Percentiles rank a stretch among this genome's conserved stretches.
Conservation (phyloP, 148 eudicot species). For the Vaccinium myrtillus region DNA sequence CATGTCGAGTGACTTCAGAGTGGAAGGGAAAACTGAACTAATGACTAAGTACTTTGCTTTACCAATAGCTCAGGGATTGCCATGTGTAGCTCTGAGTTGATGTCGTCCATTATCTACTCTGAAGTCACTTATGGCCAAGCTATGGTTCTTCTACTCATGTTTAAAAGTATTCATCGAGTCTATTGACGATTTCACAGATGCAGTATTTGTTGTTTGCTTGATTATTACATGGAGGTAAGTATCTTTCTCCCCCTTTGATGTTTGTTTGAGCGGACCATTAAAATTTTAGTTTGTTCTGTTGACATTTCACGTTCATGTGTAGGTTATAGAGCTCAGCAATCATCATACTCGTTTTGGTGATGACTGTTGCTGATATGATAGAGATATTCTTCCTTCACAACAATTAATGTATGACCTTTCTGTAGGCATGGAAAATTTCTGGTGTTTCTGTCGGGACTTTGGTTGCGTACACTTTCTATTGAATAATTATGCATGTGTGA, state of each 20-base stretch:
- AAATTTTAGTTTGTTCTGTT: constrained; percentile 3
- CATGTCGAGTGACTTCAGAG: no score
- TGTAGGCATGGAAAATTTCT: no score
- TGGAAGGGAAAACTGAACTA: neutral
- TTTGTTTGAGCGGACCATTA: neutral
- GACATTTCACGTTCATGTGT: constrained; percentile 17
- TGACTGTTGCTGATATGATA: constrained; percentile 92
- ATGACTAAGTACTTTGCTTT: neutral
- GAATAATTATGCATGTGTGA: neutral
- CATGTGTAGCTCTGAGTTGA: neutral
- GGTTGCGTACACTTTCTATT: neutral
- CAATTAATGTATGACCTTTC: neutral
- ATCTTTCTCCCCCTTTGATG: constrained; percentile 9
- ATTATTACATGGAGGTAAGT: no score
- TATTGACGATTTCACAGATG: constrained; percentile 54
- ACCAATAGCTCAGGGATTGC: neutral
- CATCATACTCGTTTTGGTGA: constrained; percentile 74
- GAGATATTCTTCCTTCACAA: constrained; percentile 33
- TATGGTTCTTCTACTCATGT: neutral
- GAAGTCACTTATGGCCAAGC: neutral
- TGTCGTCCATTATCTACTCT: neutral
- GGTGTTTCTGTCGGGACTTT: no score
- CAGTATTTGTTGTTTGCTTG: constrained; percentile 78
- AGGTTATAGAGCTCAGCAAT: constrained; percentile 94
- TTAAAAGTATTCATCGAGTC: constrained; percentile 16